phyloP scores from a whole-genome alignment of 2,329 filamentous ascomycete genomes.

The Dichotomopilus funicola region DNA sequence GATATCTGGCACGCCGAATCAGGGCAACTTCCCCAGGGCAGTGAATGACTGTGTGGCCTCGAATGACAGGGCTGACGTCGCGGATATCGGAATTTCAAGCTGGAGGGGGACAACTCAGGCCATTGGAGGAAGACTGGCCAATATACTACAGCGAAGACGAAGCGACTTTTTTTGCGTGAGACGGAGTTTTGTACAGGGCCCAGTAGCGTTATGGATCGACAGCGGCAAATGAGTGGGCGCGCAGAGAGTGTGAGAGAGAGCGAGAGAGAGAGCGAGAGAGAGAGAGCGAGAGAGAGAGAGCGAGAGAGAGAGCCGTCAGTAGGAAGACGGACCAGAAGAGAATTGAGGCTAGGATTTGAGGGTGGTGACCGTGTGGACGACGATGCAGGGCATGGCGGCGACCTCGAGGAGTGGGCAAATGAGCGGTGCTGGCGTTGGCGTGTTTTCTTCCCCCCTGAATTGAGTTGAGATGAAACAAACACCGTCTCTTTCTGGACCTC shows the following conservation, averaged over 20 bases:
- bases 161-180: conserved; percentile 18
- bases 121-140: conserved; percentile 35
- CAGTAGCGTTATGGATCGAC: not conserved
- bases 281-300: no score
- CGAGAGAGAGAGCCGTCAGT: conserved; percentile 20
- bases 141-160: conserved; percentile 35
- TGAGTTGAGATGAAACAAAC: conserved; percentile 7
- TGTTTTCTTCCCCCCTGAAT: conserved; percentile 2
- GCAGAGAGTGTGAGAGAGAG: not conserved
- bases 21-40: no score
- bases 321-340: conserved; percentile 17
- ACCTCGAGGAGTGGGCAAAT: conserved; percentile 9
- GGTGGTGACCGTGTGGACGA: conserved; percentile 15
- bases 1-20: no score
- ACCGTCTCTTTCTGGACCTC: conserved; percentile 2
- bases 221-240: conserved; percentile 22
- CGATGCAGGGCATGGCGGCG: conserved; percentile 25
- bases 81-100: conserved; percentile 15
- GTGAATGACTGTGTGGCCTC: no score
- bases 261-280: conserved; percentile 3
- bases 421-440: not conserved
- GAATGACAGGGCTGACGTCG: conserved; percentile 13
- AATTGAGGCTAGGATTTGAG: conserved; percentile 23
- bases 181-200: conserved; percentile 26
- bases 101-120: conserved; percentile 4